Evolutionary conservation across 1,139 yeast genomes (phyloP), one percentile per base, ranked within the genome.

Genomic region (Ogataea hybrid): DNA sequence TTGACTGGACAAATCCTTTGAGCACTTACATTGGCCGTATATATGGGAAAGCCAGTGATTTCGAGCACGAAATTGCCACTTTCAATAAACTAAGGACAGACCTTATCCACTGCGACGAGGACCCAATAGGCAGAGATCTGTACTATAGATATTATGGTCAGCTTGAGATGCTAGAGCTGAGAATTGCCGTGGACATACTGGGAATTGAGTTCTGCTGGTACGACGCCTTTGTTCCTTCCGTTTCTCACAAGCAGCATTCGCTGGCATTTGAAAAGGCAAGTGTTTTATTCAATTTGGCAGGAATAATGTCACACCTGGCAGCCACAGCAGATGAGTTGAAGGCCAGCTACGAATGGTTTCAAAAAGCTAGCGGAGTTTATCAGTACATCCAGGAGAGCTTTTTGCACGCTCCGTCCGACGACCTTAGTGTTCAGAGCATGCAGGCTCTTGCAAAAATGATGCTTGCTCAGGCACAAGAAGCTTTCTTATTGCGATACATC

Each of bases 201-300:
- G 71, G 75, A 47, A 63, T 84, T 32, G 73, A 77, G 39, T 90
- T 90, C 62, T 73, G 79, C 0, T 92, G 98, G 98, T 69, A 68
- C 50, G 96, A 90, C 59, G 84, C 92, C 6, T 83, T 79, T 57
- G 69, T 69, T 32, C 60, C 69, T 3, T 62, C 73, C 5, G 75
- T 75, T 32, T 67, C 71, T 32, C 77, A 83, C 8, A 67, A 78
- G 0, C 88, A 82, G 57, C 74, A 72, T 53, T 79, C 86, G 1
- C 60, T 88, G 39, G 90, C 96, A 0, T 90, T 86, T 59, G 98
- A 92, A 58, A 92, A 92, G 64, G 96, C 97, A 2, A 79, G 87
- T 23, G 67, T 84, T 2, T 68, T 92, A 43, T 92, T 82, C 69
- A 90, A 90, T 57, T 64, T 83, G 38, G 96, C 85, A 0, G 71